phyloP scores from a whole-genome alignment of 1,284 basidiomycete species.

The Malassezia cuniculi region DNA sequence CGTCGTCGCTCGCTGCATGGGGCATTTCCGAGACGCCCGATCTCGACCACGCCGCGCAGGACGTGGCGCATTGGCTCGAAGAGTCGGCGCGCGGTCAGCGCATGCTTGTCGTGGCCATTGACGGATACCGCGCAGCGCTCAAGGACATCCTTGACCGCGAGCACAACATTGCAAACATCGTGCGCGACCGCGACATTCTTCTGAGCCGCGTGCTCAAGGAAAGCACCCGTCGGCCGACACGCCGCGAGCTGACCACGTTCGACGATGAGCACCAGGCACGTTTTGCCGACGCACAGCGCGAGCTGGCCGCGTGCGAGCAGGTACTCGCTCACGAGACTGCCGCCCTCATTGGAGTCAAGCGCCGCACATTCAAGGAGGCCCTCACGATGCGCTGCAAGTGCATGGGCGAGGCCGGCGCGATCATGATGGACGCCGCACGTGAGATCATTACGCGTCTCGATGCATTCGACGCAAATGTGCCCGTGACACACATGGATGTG shows the following conservation, averaged over 20 bases:
- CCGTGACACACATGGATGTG: too few relatives aligned
- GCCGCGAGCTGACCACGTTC: slow-evolving; percentile 22
- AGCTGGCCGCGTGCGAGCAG: slow-evolving; percentile 47
- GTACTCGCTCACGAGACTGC: slow-evolving; percentile 44
- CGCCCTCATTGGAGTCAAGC: slow-evolving; percentile 45
- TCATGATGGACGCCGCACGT: slow-evolving; percentile 45
- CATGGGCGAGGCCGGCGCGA: slow-evolving; percentile 46
- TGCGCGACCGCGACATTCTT: slow-evolving; percentile 47
- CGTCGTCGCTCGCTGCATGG: slow-evolving; percentile 46
- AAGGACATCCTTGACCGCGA: slow-evolving; percentile 47
- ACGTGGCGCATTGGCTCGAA: slow-evolving; percentile 41
- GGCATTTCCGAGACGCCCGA: slow-evolving; percentile 45
- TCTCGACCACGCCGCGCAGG: slow-evolving; percentile 40
- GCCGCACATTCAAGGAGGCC: slow-evolving; percentile 46
- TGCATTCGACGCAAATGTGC: slow-evolving; percentile 39
- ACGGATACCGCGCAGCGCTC: slow-evolving; percentile 45
- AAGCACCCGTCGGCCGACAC: slow-evolving; percentile 38
- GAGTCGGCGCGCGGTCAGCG: slow-evolving; percentile 43
- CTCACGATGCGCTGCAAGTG: slow-evolving; percentile 46
- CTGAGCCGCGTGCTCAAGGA: slow-evolving; percentile 47
- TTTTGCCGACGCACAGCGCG: slow-evolving; percentile 44
- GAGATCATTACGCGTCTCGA: slow-evolving; percentile 44
- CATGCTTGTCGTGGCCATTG: slow-evolving; percentile 44
- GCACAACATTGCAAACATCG: slow-evolving; percentile 44
- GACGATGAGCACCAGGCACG: slow-evolving; percentile 41